Evolutionary conservation across 495 filamentous ascomycete species (phyloP).

Genomic region (Penicillium longicatenatum): DNA sequence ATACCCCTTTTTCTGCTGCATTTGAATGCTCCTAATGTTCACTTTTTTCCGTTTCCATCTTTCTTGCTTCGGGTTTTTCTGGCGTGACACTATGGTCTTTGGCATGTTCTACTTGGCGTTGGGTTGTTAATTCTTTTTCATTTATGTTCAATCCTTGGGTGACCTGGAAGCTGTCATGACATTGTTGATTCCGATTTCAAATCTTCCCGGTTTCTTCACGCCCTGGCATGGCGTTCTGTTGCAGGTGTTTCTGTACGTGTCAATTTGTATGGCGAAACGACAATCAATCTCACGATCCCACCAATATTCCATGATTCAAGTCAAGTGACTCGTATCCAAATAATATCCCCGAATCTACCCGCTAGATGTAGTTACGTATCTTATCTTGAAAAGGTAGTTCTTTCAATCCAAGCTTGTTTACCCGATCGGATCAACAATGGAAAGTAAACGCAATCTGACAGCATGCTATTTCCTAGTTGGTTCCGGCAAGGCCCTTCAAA

Average conservation of each 20-base stretch:
- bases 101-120: conserved; percentile 29
- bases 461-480: too few relatives aligned
- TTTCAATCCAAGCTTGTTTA: too few relatives aligned
- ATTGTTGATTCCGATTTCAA: conserved; percentile 6
- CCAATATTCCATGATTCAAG: conserved; percentile 2
- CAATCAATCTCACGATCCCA: conserved; percentile 3
- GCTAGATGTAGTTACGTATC: not conserved
- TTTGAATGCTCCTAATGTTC: conserved; percentile 30
- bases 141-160: conserved; percentile 13
- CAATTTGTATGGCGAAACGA: conserved; percentile 28
- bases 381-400: not conserved
- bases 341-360: not conserved
- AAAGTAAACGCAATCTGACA: too few relatives aligned
- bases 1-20: conserved; percentile 31
- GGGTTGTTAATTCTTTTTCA: conserved; percentile 18
- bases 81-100: conserved; percentile 19
- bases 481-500: too few relatives aligned
- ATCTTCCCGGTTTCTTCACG: conserved; percentile 1
- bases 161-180: conserved; percentile 6
- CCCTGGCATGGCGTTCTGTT: conserved; percentile 17
- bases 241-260: conserved; percentile 16
- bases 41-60: conserved; percentile 6
- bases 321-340: not conserved
- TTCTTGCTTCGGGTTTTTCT: conserved; percentile 10
- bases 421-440: too few relatives aligned